Evolutionary conservation across 495 filamentous ascomycete genomes (phyloP), one percentile per base, ranked within the genome.

Genomic region (Polyplosphaeria fusca): DNA sequence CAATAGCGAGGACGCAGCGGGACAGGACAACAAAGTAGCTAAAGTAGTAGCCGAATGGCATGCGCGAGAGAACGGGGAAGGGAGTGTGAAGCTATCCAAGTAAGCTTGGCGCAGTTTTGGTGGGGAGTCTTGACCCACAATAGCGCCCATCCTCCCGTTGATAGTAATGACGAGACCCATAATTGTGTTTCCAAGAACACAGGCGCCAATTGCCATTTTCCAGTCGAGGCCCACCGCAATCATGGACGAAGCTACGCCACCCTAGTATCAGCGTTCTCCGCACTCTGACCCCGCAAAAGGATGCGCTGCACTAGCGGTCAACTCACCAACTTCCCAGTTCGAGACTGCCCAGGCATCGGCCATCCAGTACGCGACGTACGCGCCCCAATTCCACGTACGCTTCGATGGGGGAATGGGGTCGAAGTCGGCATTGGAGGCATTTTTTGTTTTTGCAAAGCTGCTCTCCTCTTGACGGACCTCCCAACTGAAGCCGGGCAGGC

Each of bases 341-440:
- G 60, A 63, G 14, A 63, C 60, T n/a, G 60, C 60, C 60, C 60
- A 63, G 39, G 55, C 60, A 27, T 63, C 60, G 44, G 60, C 60
- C 60, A 63, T 63, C 60, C 60, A 63, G 49, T 63, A 63, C 12
- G 60, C 60, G n/a, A 63, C 55, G 49, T 59, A 63, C 5, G 52
- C 52, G 41, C 52, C 52, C 41, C 40, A 46, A 25, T 45, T 55
- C 52, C 52, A 55, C 22, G 42, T 63, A 19, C 60, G 47, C 47
- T 60, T 63, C 23, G 60, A 63, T 20, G 60, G 60, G 1, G 60
- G 60, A 16, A 63, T 60, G 28, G 60, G 60, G 35, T 63, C 60
- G 49, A 63, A 63, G 28, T 63, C 60, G 26, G 60, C 60, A 49
- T 63, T 63, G 43, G 55, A 59, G 14, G 60, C 60, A 26, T 12